These are phyloP conservation scores for Salvia rosmarinus DNA, from an alignment of 257 asterid species.

Conservation along the genomic window DNA sequence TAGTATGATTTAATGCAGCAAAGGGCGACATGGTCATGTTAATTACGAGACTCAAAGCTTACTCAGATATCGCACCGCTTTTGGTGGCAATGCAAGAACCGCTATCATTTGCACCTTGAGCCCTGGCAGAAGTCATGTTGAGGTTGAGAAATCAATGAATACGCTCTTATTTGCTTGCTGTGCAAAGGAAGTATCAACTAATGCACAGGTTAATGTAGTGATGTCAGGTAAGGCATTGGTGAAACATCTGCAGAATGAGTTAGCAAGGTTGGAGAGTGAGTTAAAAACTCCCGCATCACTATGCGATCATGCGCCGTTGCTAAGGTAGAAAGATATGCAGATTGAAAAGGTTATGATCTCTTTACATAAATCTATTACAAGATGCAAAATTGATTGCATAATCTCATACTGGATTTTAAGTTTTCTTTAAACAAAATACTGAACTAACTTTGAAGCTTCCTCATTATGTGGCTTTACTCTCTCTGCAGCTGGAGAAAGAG, in stretches of 20 bases:
- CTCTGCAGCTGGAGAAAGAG: constrained; percentile 89
- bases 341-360: constrained; percentile 71
- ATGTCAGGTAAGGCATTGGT: constrained; percentile 99
- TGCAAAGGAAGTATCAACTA: constrained; percentile 96
- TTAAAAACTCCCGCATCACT: constrained; percentile 74
- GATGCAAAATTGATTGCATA: background rate
- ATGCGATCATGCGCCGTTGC: constrained; percentile 63
- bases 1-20: constrained; percentile 60
- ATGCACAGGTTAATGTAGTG: constrained; percentile 97
- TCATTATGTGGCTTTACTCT: constrained; percentile 13
- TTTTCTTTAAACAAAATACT: constrained; percentile 1
- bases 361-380: background rate
- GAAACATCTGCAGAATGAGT: constrained; percentile 95
- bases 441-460: constrained; percentile 9
- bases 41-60: constrained; percentile 97
- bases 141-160: constrained; percentile 96
- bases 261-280: constrained; percentile 95
- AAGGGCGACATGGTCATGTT: constrained; percentile 89
- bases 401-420: background rate
- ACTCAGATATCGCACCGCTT: constrained; percentile 92
- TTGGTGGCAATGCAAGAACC: constrained; percentile 98
- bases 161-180: constrained; percentile 94
- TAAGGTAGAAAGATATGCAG: constrained; percentile 86
- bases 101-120: constrained; percentile 82
- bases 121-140: constrained; percentile 95